A percentile compares a stretch with the other conserved stretches of the same genome.
Conservation (phyloP, 805 yeast species). For the Barnettozyma salicaria region DNA sequence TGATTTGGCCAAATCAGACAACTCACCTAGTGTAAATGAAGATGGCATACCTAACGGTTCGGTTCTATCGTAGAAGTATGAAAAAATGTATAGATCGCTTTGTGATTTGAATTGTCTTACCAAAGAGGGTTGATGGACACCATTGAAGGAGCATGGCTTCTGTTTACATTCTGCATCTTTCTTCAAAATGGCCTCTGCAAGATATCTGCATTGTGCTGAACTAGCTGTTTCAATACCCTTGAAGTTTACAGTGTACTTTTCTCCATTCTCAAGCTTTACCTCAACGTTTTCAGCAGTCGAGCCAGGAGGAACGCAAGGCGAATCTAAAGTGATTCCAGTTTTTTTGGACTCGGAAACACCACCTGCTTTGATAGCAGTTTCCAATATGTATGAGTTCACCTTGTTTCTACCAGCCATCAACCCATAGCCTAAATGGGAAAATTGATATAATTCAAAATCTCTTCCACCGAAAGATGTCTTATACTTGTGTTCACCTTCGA, state of each 20-base stretch:
- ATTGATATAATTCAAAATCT: slow-evolving; percentile 80
- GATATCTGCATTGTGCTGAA: slow-evolving; percentile 78
- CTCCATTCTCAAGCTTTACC: slow-evolving; percentile 49
- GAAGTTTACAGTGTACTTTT: slow-evolving; percentile 50
- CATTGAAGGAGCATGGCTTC: slow-evolving; percentile 92
- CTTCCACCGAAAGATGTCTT: slow-evolving; percentile 75
- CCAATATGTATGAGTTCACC: slow-evolving; percentile 62
- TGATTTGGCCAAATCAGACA: slow-evolving; percentile 69
- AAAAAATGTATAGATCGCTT: slow-evolving; percentile 82
- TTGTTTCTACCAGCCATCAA: slow-evolving; percentile 89
- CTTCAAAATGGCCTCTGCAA: slow-evolving; percentile 78
- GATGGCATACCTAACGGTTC: slow-evolving; percentile 93
- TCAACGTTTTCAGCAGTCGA: slow-evolving; percentile 49
- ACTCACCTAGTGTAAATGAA: slow-evolving; percentile 79
- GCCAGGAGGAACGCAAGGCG: slow-evolving; percentile 90
- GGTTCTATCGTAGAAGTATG: slow-evolving; percentile 93
- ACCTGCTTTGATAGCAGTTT: slow-evolving; percentile 39
- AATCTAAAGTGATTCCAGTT: slow-evolving; percentile 44
- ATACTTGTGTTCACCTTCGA: slow-evolving; percentile 85
- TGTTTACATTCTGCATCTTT: slow-evolving; percentile 72
- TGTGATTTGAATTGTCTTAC: slow-evolving; percentile 64
- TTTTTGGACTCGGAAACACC: slow-evolving; percentile 34
- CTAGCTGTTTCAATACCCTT: slow-evolving; percentile 58
- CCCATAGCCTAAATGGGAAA: slow-evolving; percentile 93
- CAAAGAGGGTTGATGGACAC: slow-evolving; percentile 94